Percentiles rank a stretch among this genome's conserved stretches.
phyloP scores from a whole-genome alignment of 345 rosid genomes.

The Salix viminalis region DNA sequence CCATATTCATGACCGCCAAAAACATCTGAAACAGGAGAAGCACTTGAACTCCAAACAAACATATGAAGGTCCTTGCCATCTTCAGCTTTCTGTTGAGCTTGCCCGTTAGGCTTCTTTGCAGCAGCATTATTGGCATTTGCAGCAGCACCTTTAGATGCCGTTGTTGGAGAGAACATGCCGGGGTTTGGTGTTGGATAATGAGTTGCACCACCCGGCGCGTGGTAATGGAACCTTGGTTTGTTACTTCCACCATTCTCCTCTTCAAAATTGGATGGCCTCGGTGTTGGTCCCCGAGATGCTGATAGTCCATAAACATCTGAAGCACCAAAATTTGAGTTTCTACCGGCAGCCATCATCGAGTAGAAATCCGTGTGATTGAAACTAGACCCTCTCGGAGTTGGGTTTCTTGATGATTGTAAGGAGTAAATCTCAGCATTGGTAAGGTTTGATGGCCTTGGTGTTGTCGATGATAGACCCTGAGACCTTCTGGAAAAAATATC shows the following conservation, averaged over 20 bases:
- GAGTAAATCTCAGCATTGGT: constrained; percentile 95
- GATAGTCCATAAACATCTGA: constrained; percentile 54
- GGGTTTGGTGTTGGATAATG: constrained; percentile 97
- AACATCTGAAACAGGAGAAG: constrained; percentile 93
- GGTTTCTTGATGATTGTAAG: constrained; percentile 67
- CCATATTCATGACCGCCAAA: constrained; percentile 56
- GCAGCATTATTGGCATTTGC: constrained; percentile 25
- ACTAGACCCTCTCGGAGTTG: constrained; percentile 88
- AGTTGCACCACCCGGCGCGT: constrained; percentile 35
- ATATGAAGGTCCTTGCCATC: constrained; percentile 81
- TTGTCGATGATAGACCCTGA: constrained; percentile 49
- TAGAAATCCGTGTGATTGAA: constrained; percentile 84
- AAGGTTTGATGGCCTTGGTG: constrained; percentile 85
- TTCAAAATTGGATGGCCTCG: constrained; percentile 77
- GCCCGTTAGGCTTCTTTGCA: constrained; percentile 44
- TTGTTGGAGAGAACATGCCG: constrained; percentile 79
- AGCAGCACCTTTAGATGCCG: constrained; percentile 29
- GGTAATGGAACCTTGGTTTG: constrained; percentile 53
- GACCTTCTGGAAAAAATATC: constrained; percentile 55
- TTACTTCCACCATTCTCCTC: constrained; percentile 47
- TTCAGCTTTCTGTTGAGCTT: constrained; percentile 34
- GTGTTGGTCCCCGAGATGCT: constrained; percentile 74
- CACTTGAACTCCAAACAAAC: constrained; percentile 98
- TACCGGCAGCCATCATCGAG: constrained; percentile 79
- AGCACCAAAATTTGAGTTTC: constrained; percentile 79